Conservation (phyloP, 352 stramenopile species). For the Phytopythium vexans region DNA sequence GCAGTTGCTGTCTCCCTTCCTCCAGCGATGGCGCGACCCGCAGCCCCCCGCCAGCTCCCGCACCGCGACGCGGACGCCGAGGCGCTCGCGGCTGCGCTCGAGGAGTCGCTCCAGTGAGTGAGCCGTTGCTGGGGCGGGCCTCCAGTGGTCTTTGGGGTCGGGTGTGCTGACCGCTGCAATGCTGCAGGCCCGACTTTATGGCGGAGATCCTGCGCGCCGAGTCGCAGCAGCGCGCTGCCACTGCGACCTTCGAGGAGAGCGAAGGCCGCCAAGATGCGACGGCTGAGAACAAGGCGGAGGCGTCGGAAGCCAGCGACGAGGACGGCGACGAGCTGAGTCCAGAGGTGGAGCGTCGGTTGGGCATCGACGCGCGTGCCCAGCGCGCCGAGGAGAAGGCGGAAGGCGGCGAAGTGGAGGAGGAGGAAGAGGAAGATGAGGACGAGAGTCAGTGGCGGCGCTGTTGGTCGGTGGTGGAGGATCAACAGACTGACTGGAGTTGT, state of each 20-base stretch:
- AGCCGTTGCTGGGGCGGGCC: conserved; percentile 4
- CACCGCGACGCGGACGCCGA: conserved; percentile 70
- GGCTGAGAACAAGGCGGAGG: conserved; percentile 10
- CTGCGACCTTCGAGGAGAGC: neutral
- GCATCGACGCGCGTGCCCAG: conserved; percentile 3
- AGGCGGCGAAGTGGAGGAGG: neutral
- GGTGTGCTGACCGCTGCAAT: neutral
- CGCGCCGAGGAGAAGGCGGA: conserved; percentile 3
- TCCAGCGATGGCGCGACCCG: conserved; percentile 13
- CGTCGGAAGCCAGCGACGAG: conserved; percentile 4
- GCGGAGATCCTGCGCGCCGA: conserved; percentile 72
- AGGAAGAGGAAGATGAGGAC: conserved; percentile 14
- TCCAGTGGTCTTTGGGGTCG: neutral
- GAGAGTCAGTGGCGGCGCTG: neutral
- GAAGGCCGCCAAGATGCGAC: conserved; percentile 6
- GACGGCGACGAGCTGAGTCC: conserved; percentile 9
- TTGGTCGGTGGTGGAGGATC: conserved; percentile 13
- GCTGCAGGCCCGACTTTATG: conserved; percentile 55
- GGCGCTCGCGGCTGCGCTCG: conserved; percentile 58
- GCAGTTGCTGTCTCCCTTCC: neutral
- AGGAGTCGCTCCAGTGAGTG: conserved; percentile 53
- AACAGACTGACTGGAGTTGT: conserved; percentile 1
- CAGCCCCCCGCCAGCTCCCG: conserved; percentile 5
- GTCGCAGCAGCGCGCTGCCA: conserved; percentile 6
- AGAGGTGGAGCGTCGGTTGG: conserved; percentile 1